phyloP scores from a whole-genome alignment of 441 rosid genomes.

The Adansonia madagascariensis region DNA sequence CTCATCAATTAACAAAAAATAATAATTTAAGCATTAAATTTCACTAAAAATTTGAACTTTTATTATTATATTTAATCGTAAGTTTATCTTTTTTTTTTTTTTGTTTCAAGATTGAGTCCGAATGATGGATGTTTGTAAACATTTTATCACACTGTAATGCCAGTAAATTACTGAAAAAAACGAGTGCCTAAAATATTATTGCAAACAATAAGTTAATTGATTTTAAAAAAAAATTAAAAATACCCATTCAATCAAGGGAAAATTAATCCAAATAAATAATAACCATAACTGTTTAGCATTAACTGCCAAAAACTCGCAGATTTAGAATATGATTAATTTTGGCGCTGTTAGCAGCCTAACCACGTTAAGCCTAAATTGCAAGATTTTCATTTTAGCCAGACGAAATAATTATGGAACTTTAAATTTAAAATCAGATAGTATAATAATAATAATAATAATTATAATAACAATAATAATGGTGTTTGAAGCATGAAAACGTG shows the following conservation, averaged over 20 bases:
- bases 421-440: neutral
- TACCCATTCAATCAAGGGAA: neutral
- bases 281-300: neutral
- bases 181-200: too few species aligned
- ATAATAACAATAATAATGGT: neutral
- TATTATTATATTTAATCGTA: too few species aligned
- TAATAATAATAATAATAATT: neutral
- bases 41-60: neutral
- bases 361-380: neutral
- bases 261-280: neutral
- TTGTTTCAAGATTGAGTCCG: too few species aligned
- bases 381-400: neutral
- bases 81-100: too few species aligned
- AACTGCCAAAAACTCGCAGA: neutral
- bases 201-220: too few species aligned
- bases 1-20: too few species aligned
- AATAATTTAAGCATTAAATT: neutral
- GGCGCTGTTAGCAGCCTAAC: neutral
- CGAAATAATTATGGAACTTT: too few species aligned
- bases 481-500: slow-evolving; percentile 24
- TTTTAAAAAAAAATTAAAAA: too few species aligned
- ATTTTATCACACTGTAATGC: too few species aligned
- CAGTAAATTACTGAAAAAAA: neutral
- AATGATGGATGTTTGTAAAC: too few species aligned
- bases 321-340: neutral